phyloP scores from a whole-genome alignment of 164 flowering plant species.

The Tetracentron sinense region DNA sequence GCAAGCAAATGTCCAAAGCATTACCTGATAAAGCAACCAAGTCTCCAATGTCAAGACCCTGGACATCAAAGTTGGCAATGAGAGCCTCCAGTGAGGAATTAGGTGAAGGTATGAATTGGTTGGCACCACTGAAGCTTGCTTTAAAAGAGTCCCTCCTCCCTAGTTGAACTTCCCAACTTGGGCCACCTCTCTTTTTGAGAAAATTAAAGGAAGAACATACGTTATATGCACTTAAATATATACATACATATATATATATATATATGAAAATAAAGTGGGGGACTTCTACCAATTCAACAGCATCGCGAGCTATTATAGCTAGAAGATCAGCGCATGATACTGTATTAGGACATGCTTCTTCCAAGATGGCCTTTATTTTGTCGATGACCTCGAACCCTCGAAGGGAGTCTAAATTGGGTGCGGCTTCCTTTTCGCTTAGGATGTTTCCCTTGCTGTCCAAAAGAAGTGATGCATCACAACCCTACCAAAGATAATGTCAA shows the following conservation, averaged over 20 bases:
- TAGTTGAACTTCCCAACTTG: constrained; percentile 57
- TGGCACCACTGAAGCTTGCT: constrained; percentile 71
- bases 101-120: constrained; percentile 53
- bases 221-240: too few species aligned
- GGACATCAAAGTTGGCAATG: constrained; percentile 51
- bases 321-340: constrained; percentile 86
- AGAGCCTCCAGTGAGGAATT: constrained; percentile 58
- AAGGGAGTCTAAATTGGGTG: constrained; percentile 57
- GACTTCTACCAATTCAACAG: constrained; percentile 48
- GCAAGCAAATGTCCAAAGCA: not conserved
- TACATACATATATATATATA: too few species aligned
- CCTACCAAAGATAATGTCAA: constrained; percentile 32
- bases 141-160: constrained; percentile 68
- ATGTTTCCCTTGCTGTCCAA: constrained; percentile 49
- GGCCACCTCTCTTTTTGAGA: constrained; percentile 67
- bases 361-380: constrained; percentile 46
- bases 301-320: constrained; percentile 68
- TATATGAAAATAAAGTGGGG: too few species aligned
- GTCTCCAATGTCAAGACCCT: constrained; percentile 57
- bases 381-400: constrained; percentile 76
- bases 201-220: not conserved
- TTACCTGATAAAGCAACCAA: constrained; percentile 75
- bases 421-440: constrained; percentile 66
- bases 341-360: constrained; percentile 62
- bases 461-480: constrained; percentile 79